Percentiles rank a stretch among this genome's conserved stretches.
phyloP scores from a whole-genome alignment of 768 basidiomycete genomes.

The Sporobolomyces phaffii region DNA sequence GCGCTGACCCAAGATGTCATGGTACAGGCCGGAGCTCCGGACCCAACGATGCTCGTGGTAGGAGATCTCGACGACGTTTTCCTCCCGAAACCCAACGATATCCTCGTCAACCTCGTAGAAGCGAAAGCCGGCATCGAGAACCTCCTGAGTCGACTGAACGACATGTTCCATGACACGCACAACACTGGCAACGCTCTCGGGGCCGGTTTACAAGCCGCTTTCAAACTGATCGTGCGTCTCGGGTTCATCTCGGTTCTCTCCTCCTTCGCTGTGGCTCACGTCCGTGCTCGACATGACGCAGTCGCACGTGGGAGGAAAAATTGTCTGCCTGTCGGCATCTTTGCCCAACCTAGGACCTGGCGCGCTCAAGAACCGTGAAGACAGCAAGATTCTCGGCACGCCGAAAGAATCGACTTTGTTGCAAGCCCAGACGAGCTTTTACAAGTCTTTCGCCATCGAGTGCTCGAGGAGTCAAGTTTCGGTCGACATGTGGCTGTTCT shows the following conservation, averaged over 20 bases:
- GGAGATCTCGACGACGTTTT: constrained; percentile 96
- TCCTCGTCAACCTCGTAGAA: constrained; percentile 91
- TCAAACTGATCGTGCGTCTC: constrained; percentile 74
- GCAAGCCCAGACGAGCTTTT: constrained; percentile 88
- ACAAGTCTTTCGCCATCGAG: constrained; percentile 98
- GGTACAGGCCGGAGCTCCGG: constrained; percentile 46
- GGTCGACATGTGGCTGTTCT: constrained; percentile 99
- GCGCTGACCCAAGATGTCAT: no score
- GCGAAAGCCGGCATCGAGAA: constrained; percentile 70
- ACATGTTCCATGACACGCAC: constrained; percentile 93
- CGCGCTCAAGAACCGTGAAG: constrained; percentile 89
- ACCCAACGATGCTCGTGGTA: constrained; percentile 92
- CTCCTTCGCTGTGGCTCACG: no score
- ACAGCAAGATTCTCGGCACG: constrained; percentile 91
- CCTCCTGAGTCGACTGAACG: constrained; percentile 74
- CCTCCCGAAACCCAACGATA: constrained; percentile 88
- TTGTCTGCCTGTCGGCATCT: constrained; percentile 75
- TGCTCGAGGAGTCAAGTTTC: constrained; percentile 95
- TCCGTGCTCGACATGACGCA: constrained; percentile 44
- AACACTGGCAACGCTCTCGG: constrained; percentile 89
- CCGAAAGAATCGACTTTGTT: constrained; percentile 89
- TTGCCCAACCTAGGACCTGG: constrained; percentile 84
- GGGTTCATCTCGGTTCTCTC: background rate
- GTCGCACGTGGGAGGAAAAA: constrained; percentile 91
- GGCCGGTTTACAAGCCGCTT: constrained; percentile 89